Base-by-base conservation (phyloP, 805 yeast genomes). In the Kazachstania kunashirensis region DNA sequence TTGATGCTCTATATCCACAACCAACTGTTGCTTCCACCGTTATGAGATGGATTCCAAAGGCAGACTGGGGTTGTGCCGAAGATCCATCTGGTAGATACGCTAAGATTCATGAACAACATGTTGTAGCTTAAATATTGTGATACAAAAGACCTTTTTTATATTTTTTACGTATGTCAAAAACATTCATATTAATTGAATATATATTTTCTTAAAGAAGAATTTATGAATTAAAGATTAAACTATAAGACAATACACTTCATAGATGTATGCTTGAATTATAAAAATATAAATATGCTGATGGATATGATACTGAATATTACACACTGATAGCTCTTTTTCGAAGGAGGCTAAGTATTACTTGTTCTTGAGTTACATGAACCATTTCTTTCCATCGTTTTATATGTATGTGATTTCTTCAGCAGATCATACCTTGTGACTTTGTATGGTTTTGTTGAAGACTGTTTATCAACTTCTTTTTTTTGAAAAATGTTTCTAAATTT, bases 31-130 rank as follows among this genome's bases (percentile, higher is more conserved):
- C 95, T 41, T 68, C 77, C 28, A 92, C 98, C 14, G 99, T 92
- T 42, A 86, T 84, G 96, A 82, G 98, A 74, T 92, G 99, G 99
- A 67, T 92, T 65, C 99, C 99, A 61, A 92, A 92, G 74, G 97
- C 97, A 45, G 98, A 92, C 65, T 92, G 99, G 99, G 99, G 99
- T 49, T 92, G 98, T 68, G 86, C 88, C 57, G 95, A 80, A 54
- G 99, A 92, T 66, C 99, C 99, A 37, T 83, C 95, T 39, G 99
- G 99, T 48, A 84, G 99, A 70, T 89, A 71, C 59, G 96, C 95
- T 50, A 76, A 83, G 68, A 77, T 82, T 52, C 98, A 92, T 63
- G 88, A 83, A 39, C 62, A 79, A 52, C 75, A 79, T 46, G 73
- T 79, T 43, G 48, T 41, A 13, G 36, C 24, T 25, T 38, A 42